These are phyloP conservation scores for Capsicum pubescens DNA, from an alignment of 257 asterid species.

Conservation along the genomic window DNA sequence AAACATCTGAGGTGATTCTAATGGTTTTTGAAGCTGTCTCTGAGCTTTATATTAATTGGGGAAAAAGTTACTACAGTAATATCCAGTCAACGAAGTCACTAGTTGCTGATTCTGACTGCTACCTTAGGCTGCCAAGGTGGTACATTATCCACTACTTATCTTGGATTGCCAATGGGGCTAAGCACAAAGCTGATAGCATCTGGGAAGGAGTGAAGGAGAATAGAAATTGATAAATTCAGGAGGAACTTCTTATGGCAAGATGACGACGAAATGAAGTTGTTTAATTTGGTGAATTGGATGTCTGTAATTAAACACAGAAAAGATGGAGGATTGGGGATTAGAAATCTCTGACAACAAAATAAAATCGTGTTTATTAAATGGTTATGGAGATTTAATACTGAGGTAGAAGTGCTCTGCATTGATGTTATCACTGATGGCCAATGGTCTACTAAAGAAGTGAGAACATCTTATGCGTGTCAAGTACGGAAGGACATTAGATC, in stretches of 20 bases:
- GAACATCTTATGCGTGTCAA: not conserved
- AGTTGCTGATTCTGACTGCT: not conserved
- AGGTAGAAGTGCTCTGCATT: too few species aligned
- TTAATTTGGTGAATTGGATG: not conserved
- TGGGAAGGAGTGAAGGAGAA: conserved; percentile 6
- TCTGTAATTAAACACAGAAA: too few species aligned
- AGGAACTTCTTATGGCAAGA: not conserved
- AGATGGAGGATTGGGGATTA: not conserved
- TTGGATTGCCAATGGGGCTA: not conserved
- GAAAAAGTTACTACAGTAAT: not conserved
- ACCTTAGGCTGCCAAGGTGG: not conserved
- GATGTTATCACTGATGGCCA: too few species aligned
- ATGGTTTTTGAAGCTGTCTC: not conserved
- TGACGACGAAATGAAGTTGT: not conserved
- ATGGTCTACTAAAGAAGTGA: too few species aligned
- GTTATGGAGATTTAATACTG: too few species aligned
- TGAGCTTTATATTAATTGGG: not conserved
- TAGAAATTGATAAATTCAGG: not conserved
- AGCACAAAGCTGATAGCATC: not conserved
- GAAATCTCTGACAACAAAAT: not conserved
- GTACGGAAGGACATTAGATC: not conserved
- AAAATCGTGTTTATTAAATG: not conserved
- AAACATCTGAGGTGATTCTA: conserved; percentile 14
- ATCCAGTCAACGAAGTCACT: not conserved
- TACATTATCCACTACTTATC: not conserved